These are phyloP conservation scores for Mucor irregularis DNA, from an alignment of 371 early-diverging fungal species.

Conservation along the genomic window DNA sequence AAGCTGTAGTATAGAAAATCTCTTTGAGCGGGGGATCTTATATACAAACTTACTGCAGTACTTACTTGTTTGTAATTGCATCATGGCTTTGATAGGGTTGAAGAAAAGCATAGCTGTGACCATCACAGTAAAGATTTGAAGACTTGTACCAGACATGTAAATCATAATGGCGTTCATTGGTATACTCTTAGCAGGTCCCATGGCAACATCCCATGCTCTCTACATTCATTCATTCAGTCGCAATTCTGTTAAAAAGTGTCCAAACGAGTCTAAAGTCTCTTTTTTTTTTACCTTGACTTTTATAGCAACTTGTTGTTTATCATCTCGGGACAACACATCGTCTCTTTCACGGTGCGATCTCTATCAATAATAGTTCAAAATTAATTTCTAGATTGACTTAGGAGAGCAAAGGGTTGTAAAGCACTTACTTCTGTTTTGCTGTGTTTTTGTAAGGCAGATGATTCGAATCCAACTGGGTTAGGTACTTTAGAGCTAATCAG, in stretches of 20 bases:
- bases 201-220: constrained; percentile 96
- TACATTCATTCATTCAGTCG: too few relatives aligned
- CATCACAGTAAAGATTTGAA: constrained; percentile 95
- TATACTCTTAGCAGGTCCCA: constrained; percentile 87
- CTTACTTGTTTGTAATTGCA: constrained; percentile 69
- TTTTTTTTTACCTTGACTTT: constrained; percentile 36
- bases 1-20: constrained; percentile 38
- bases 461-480: constrained; percentile 41
- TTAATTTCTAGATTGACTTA: too few relatives aligned
- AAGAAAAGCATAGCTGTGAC: constrained; percentile 95
- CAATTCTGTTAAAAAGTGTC: too few relatives aligned
- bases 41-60: neutral
- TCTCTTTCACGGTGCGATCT: constrained; percentile 23
- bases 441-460: constrained; percentile 27
- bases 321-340: neutral
- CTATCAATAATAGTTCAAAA: neutral
- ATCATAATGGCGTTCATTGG: constrained; percentile 98
- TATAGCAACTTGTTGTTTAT: constrained; percentile 30
- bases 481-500: constrained; percentile 20
- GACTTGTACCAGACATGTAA: constrained; percentile 95
- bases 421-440: constrained; percentile 13
- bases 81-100: constrained; percentile 80
- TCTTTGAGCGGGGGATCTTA: too few relatives aligned
- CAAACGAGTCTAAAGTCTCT: neutral
- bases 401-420: too few relatives aligned